Conservation (phyloP, 2,329 filamentous ascomycete genomes). For the Penicillium sp. region DNA sequence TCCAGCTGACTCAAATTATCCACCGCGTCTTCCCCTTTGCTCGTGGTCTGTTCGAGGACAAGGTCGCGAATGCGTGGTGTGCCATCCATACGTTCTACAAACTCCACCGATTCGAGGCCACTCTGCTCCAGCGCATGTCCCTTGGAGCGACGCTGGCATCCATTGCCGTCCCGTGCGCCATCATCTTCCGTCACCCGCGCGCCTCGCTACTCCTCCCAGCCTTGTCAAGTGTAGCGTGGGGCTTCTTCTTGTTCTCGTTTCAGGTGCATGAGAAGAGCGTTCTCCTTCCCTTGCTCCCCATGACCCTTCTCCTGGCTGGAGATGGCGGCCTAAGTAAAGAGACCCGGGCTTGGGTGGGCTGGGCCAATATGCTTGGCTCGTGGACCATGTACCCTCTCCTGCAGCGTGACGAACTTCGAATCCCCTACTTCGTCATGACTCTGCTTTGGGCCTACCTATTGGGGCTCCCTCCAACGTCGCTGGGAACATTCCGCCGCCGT, state of each 20-base stretch:
- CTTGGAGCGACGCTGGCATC: slow-evolving; percentile 64
- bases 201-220: slow-evolving; percentile 70
- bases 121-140: slow-evolving; percentile 65
- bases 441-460: slow-evolving; percentile 86
- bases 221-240: slow-evolving; percentile 80
- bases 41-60: slow-evolving; percentile 91
- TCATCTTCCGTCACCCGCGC: slow-evolving; percentile 69
- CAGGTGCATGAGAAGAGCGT: slow-evolving; percentile 99
- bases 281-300: slow-evolving; percentile 79
- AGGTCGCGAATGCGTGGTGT: slow-evolving; percentile 98
- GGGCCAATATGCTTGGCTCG: slow-evolving; percentile 76
- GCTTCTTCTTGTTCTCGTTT: slow-evolving; percentile 94
- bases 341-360: slow-evolving; percentile 83
- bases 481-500: slow-evolving; percentile 57
- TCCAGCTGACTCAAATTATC: slow-evolving; percentile 73
- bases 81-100: slow-evolving; percentile 83
- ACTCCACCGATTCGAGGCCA: slow-evolving; percentile 62
- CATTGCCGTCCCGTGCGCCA: slow-evolving; percentile 67
- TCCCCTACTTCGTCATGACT: slow-evolving; percentile 78
- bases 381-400: slow-evolving; percentile 95
- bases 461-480: slow-evolving; percentile 69
- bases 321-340: slow-evolving; percentile 67
- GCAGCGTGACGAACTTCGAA: slow-evolving; percentile 67
- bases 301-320: slow-evolving; percentile 76
- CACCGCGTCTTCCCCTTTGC: slow-evolving; percentile 94